Evolutionary conservation across 179 eudicot genomes (phyloP).

Genomic region (Beta macrorhiza): DNA sequence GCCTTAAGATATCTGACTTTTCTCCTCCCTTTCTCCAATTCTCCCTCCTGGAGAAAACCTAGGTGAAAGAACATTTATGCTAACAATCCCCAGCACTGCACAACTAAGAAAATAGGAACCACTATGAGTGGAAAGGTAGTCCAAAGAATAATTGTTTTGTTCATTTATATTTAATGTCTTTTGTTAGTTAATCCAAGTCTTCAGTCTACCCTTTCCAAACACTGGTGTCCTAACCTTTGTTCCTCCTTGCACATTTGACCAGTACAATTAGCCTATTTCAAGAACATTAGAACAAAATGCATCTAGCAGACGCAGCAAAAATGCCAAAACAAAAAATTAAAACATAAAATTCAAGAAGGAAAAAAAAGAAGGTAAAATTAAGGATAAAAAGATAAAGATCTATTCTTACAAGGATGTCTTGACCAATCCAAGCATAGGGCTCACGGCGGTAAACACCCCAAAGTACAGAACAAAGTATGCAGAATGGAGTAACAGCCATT

Average conservation of each 20-base stretch:
- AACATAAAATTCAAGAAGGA: not conserved
- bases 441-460: slow-evolving; percentile 83
- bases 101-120: not conserved
- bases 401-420: slow-evolving; percentile 90
- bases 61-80: not conserved
- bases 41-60: not conserved
- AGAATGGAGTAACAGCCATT: slow-evolving; percentile 81
- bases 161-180: not conserved
- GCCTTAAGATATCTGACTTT: not conserved
- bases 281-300: not conserved
- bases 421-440: slow-evolving; percentile 93
- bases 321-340: not conserved
- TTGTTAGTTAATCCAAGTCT: not conserved
- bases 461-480: slow-evolving; percentile 73
- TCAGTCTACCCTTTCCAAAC: not conserved
- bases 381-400: slow-evolving; percentile 9
- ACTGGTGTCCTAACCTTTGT: not conserved
- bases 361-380: not conserved
- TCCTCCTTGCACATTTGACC: not conserved
- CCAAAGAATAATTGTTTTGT: not conserved
- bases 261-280: no score
- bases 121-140: not conserved
- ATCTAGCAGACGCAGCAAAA: not conserved
- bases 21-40: not conserved
- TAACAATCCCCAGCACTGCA: not conserved